These are phyloP conservation scores for Puccinia triticina DNA, from an alignment of 1,284 basidiomycete species.

Conservation along the genomic window DNA sequence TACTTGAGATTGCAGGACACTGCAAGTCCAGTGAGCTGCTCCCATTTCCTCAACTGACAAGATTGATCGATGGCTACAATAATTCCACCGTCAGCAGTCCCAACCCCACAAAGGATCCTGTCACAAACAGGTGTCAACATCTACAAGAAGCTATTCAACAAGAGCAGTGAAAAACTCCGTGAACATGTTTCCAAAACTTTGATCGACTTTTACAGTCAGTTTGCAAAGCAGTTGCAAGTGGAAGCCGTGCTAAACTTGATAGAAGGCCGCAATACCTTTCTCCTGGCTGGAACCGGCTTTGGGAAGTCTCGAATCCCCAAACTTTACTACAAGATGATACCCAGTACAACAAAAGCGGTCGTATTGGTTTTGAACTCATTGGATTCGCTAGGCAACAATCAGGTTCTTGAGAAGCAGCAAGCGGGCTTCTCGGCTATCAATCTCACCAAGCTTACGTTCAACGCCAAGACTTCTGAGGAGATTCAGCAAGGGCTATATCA, in stretches of 20 bases:
- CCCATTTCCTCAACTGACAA: too few relatives aligned
- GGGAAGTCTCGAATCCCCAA: constrained; percentile 18
- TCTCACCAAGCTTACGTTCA: neutral
- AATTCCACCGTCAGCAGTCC: too few relatives aligned
- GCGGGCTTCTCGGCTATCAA: constrained; percentile 23
- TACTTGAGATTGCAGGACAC: too few relatives aligned
- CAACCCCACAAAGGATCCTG: constrained; percentile 1
- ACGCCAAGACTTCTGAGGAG: neutral
- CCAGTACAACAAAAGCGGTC: neutral
- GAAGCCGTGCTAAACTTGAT: constrained; percentile 10
- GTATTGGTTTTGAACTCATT: constrained; percentile 6
- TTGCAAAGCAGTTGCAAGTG: neutral
- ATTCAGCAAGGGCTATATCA: neutral
- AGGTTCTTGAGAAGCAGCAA: neutral
- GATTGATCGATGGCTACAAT: too few relatives aligned
- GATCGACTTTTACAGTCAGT: neutral
- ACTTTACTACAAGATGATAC: neutral
- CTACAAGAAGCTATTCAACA: neutral
- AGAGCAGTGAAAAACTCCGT: neutral
- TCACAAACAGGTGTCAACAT: neutral
- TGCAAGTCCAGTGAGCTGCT: too few relatives aligned
- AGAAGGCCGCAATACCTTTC: constrained; percentile 1
- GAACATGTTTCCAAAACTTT: neutral
- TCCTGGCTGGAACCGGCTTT: constrained; percentile 9
- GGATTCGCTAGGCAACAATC: constrained; percentile 24